Evolutionary conservation across 1,284 basidiomycete genomes (phyloP).

Genomic region (Ustilago nuda): DNA sequence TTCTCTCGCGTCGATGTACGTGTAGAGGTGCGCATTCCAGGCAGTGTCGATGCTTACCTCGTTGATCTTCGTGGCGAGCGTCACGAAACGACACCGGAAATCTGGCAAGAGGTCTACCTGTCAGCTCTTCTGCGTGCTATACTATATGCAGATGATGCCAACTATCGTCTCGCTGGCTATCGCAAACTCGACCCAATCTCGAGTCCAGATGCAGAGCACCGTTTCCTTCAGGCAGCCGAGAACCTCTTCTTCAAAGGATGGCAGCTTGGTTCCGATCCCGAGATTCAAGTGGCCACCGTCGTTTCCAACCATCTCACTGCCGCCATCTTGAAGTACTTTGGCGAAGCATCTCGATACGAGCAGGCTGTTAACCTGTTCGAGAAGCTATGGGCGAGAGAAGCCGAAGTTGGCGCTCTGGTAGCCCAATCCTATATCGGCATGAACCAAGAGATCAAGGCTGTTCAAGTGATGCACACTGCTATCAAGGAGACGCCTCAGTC

Average conservation of each 20-base stretch:
- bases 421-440: conserved; percentile 94
- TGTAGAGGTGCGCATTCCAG: conserved; percentile 98
- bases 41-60: conserved; percentile 93
- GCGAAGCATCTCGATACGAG: conserved; percentile 85
- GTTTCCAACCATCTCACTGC: conserved; percentile 96
- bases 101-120: conserved; percentile 98
- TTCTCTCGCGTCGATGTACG: conserved; percentile 96
- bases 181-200: conserved; percentile 96
- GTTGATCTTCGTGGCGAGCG: conserved; percentile 93
- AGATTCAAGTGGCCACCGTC: conserved; percentile 97
- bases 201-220: conserved; percentile 84
- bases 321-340: conserved; percentile 96
- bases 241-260: conserved; percentile 92
- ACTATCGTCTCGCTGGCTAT: conserved; percentile 90
- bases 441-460: conserved; percentile 97
- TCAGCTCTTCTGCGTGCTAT: conserved; percentile 91
- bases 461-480: conserved; percentile 89
- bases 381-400: conserved; percentile 84
- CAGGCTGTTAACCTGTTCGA: conserved; percentile 95
- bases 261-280: conserved; percentile 98
- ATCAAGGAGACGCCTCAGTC: conserved; percentile 88
- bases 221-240: conserved; percentile 92
- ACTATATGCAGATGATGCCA: conserved; percentile 93
- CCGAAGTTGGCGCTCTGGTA: conserved; percentile 88
- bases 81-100: conserved; percentile 88